Evolutionary conservation across 108 stramenopile species (phyloP).

Genomic region (Cyclotella sp.): DNA sequence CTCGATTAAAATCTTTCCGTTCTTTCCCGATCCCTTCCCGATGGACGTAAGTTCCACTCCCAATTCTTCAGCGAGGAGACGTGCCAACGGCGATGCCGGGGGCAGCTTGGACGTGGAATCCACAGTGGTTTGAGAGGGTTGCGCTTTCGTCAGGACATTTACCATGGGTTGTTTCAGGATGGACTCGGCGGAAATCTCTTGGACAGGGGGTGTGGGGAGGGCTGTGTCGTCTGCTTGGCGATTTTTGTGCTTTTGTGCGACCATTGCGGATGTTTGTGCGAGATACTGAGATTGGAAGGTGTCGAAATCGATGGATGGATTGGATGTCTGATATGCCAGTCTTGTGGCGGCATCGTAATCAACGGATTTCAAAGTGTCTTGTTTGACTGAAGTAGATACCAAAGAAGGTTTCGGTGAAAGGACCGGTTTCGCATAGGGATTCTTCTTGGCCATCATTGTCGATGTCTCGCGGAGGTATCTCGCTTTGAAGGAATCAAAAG

Average conservation of each 20-base stretch:
- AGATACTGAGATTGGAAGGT: constrained; percentile 4
- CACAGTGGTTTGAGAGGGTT: neutral
- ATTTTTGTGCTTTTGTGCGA: neutral
- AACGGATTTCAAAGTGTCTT: neutral
- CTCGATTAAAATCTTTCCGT: constrained; percentile 40
- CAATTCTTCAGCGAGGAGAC: constrained; percentile 31
- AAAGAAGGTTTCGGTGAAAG: too few relatives aligned
- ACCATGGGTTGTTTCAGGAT: constrained; percentile 8
- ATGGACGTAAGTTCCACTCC: constrained; percentile 18
- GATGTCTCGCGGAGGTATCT: constrained; percentile 1
- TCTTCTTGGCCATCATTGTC: neutral
- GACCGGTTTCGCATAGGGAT: neutral
- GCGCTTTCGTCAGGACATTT: neutral
- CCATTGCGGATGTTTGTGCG: constrained; percentile 6
- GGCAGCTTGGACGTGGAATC: constrained; percentile 1
- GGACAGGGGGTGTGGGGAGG: neutral
- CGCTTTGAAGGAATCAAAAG: neutral
- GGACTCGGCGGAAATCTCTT: neutral
- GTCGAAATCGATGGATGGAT: neutral
- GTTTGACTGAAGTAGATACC: neutral
- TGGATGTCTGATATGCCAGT: neutral
- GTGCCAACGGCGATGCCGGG: constrained; percentile 27
- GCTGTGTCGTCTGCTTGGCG: neutral
- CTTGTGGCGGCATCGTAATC: constrained; percentile 9
- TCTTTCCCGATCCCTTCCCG: constrained; percentile 35